Conservation (phyloP, 768 basidiomycete genomes). For the Tylopilus sp. region DNA sequence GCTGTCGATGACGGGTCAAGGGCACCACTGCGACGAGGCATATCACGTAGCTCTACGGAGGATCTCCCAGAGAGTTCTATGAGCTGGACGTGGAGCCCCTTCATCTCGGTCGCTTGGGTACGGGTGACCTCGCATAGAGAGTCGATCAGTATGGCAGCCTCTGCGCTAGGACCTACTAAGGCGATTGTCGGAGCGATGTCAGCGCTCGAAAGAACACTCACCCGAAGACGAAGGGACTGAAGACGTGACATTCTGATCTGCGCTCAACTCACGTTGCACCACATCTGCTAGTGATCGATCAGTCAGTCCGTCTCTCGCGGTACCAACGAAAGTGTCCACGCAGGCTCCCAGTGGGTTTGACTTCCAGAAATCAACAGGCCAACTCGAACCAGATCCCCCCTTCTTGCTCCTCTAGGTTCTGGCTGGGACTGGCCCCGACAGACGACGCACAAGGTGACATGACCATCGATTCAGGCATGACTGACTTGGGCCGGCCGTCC, state of each 20-base stretch:
- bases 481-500: slow-evolving; percentile 87
- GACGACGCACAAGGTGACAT: slow-evolving; percentile 42
- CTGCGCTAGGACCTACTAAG: slow-evolving; percentile 50
- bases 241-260: slow-evolving; percentile 62
- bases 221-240: slow-evolving; percentile 51
- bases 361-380: slow-evolving; percentile 98
- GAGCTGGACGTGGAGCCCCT: too few species aligned
- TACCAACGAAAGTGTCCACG: not conserved
- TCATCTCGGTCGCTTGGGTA: too few species aligned
- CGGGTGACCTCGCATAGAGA: too few species aligned
- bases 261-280: slow-evolving; percentile 67
- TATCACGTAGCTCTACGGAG: too few species aligned
- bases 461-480: slow-evolving; percentile 83
- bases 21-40: too few species aligned
- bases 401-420: slow-evolving; percentile 45
- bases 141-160: too few species aligned
- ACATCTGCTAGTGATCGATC: slow-evolving; percentile 64
- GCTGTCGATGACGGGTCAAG: too few species aligned
- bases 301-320: not conserved
- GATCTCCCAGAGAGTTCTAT: too few species aligned
- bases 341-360: slow-evolving; percentile 85
- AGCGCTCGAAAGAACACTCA: slow-evolving; percentile 28
- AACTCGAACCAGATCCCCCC: slow-evolving; percentile 98
- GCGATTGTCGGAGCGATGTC: not conserved
- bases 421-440: not conserved